A percentile compares a stretch with the other conserved stretches of the same genome.
phyloP scores from a whole-genome alignment of 2,329 filamentous ascomycete species.

The Pseudogymnoascus sp. region DNA sequence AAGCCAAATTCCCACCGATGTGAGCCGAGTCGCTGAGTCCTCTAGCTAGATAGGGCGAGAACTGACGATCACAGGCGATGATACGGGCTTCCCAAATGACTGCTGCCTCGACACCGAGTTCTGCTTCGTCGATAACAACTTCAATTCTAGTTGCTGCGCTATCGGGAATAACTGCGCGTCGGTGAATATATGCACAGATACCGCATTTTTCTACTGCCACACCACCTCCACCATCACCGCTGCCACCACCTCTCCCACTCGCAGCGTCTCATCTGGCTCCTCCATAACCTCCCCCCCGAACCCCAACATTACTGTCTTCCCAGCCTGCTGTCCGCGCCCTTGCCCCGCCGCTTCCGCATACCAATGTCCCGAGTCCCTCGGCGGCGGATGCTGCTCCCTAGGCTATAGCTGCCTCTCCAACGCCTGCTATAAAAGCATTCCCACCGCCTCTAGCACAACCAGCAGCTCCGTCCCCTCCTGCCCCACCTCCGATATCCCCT shows the following conservation, averaged over 20 bases:
- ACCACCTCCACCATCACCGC: neutral
- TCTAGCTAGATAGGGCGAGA: neutral
- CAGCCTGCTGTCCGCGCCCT: constrained; percentile 29
- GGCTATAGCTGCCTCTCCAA: constrained; percentile 36
- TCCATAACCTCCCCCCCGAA: constrained; percentile 21
- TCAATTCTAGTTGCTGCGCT: constrained; percentile 35
- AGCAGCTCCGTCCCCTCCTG: constrained; percentile 36
- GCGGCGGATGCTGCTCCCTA: constrained; percentile 40
- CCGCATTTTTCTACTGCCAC: neutral
- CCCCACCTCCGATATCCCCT: constrained; percentile 38
- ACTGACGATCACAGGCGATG: neutral
- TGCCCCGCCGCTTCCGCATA: constrained; percentile 27
- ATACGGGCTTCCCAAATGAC: constrained; percentile 32
- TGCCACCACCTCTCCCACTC: constrained; percentile 19
- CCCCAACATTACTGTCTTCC: constrained; percentile 15
- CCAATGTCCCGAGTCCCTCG: constrained; percentile 29
- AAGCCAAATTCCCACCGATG: constrained; percentile 21
- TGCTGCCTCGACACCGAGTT: constrained; percentile 41
- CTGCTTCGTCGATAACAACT: constrained; percentile 36
- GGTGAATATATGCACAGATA: neutral
- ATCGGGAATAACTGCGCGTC: constrained; percentile 34
- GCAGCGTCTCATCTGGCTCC: constrained; percentile 22
- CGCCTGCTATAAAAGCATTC: constrained; percentile 30
- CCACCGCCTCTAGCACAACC: constrained; percentile 21
- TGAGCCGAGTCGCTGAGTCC: constrained; percentile 13